A percentile compares a stretch with the other conserved stretches of the same genome.
These are phyloP conservation scores for Eragrostis tef DNA, from an alignment of 202 grass and related monocot species.

Conservation along the genomic window DNA sequence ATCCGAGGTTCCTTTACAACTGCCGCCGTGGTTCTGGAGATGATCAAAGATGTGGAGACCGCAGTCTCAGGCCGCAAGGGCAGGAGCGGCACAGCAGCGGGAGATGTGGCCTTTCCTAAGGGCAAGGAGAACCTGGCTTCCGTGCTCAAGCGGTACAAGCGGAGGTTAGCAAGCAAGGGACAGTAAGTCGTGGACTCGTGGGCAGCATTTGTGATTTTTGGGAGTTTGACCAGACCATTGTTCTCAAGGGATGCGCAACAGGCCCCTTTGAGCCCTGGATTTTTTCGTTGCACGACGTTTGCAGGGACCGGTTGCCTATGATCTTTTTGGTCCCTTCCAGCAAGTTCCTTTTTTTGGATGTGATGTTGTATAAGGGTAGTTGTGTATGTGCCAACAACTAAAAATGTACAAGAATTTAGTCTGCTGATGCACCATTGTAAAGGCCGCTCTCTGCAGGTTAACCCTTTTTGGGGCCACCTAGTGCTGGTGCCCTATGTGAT, in stretches of 20 bases:
- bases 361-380: conserved; percentile 47
- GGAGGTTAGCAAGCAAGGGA: conserved; percentile 72
- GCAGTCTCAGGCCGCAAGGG: conserved; percentile 81
- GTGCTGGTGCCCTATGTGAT: conserved; percentile 33
- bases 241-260: conserved; percentile 23
- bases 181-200: not conserved
- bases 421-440: conserved; percentile 48
- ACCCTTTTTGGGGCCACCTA: conserved; percentile 34
- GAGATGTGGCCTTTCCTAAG: conserved; percentile 88
- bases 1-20: conserved; percentile 68
- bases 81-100: conserved; percentile 77
- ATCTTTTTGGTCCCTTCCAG: conserved; percentile 44
- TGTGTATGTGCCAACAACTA: conserved; percentile 17
- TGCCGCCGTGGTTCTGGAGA: conserved; percentile 61
- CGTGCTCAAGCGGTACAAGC: conserved; percentile 89
- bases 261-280: conserved; percentile 41
- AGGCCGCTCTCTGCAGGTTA: conserved; percentile 41
- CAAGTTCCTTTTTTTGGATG: conserved; percentile 16
- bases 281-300: conserved; percentile 51
- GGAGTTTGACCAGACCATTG: conserved; percentile 45
- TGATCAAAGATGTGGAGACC: conserved; percentile 78
- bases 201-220: conserved; percentile 11
- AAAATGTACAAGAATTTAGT: conserved; percentile 45
- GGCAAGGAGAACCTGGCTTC: conserved; percentile 96
- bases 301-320: conserved; percentile 32